A percentile compares a stretch with the other conserved stretches of the same genome.
Evolutionary conservation across 768 basidiomycete genomes (phyloP).

Genomic region (Lyophyllum semitale): DNA sequence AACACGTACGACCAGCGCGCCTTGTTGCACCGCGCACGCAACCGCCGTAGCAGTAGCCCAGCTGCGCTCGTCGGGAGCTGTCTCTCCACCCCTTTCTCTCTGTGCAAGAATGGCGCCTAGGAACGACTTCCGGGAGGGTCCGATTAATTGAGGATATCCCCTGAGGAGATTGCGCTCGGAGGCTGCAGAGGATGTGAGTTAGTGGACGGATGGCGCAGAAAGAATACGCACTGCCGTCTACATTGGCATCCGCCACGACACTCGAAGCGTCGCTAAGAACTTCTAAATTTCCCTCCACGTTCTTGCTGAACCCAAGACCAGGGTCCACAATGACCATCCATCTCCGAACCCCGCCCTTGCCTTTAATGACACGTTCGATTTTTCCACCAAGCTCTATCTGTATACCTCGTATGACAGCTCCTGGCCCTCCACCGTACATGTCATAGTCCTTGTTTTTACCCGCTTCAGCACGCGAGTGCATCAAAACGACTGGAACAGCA

Average conservation of each 20-base stretch:
- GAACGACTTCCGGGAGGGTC: constrained; percentile 84
- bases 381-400: constrained; percentile 70
- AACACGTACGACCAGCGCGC: constrained; percentile 73
- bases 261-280: constrained; percentile 55
- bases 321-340: constrained; percentile 94
- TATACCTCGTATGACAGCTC: constrained; percentile 66
- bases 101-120: constrained; percentile 65
- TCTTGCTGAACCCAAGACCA: constrained; percentile 94
- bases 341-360: constrained; percentile 70
- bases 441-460: constrained; percentile 69
- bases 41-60: constrained; percentile 83
- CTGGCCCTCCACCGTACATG: constrained; percentile 38
- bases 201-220: background rate
- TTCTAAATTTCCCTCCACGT: constrained; percentile 69
- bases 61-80: constrained; percentile 63
- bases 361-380: constrained; percentile 64
- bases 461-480: constrained; percentile 93
- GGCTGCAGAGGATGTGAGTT: constrained; percentile 6
- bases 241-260: constrained; percentile 43
- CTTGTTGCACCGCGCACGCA: constrained; percentile 73
- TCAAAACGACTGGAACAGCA: constrained; percentile 81
- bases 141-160: constrained; percentile 71
- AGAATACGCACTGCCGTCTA: constrained; percentile 29
- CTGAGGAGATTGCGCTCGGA: constrained; percentile 47
- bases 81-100: constrained; percentile 52